Base-by-base conservation (phyloP, 495 filamentous ascomycete genomes). In the Aspergillus egyptiacus region DNA sequence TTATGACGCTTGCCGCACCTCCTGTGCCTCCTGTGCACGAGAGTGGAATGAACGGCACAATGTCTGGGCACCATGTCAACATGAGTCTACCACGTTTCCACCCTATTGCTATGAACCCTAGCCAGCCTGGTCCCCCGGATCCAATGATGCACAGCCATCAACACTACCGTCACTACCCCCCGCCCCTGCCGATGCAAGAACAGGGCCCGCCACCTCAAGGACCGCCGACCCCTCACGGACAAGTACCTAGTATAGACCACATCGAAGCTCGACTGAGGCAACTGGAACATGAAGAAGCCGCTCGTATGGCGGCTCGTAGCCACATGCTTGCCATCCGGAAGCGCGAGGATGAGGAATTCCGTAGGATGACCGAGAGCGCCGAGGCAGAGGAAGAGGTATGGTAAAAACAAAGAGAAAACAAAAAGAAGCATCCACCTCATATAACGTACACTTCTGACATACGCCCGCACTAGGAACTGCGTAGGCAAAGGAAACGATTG, bases 311-410 rank as follows among this genome's bases (percentile, higher is more conserved):
- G 7, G 60, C 71, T 46, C 67, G 71, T 45, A 67, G 62, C 37
- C 71, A 71, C 45, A 47, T 72, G 18, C 59, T 74, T 44, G 65
- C 68, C 17, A 45, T 72, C n/a, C 64, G 71, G 31, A 71, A 72
- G 53, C 68, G 70, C n/a, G 71, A 74, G 36, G 71, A 74, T 42
- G 71, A 74, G 19, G 71, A 74, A 25, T 74, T 73, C 27, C 68
- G 71, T 42, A 61, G 69, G 58, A 58, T 74, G 60, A 74, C 71
- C 1, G 71, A 74, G 43, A 63, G 56, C 57, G 71, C 71, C 17
- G 71, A 74, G 52, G 62, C 60, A 10, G 71, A 74, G 54, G 71
- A 74, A 63, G 71, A 74, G 65, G 71, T 74, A 67, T 54, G 56
- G 55, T 53, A 41, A 48, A 32, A 34, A n/a, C n/a, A n/a, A n/a